Evolutionary conservation across 2,329 filamentous ascomycete genomes (phyloP), one percentile per base, ranked within the genome.

Genomic region (Fusarium temperatum): DNA sequence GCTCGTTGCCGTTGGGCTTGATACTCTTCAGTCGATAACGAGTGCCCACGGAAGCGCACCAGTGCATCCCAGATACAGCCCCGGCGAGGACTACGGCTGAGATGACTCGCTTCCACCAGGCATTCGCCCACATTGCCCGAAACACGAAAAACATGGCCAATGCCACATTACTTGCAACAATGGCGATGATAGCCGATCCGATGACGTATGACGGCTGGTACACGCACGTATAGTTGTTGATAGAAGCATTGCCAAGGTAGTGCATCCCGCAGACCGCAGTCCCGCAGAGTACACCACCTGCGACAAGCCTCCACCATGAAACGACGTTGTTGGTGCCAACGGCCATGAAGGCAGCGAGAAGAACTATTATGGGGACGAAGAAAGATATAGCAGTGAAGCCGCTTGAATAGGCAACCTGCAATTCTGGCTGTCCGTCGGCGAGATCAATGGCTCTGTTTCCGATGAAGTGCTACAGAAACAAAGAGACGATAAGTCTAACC

Each of bases 1-100:
- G 81, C 54, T 83, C 73, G 55, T 85, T 84, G 58, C 69, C 70
- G n/a, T 74, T 61, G 10, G 74, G 69, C 42, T 68, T 73, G 30
- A 87, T 80, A 50, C 85, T 79, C 72, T 87, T 81, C 58, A 94
- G 81, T 48, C 86, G 86, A 80, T 95, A 96, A 14, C 82, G 80
- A 8, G 93, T 96, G 22, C 93, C 93, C 17, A 89, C 87, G 8
- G 92, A 88, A 38, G 92, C 94, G 63, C 92, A 92, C 92, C 94
- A 97, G 82, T 97, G 94, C 94, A 97, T 96, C 2, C 93, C 93
- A 15, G 92, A 95, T 5, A 96, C 93, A 45, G 92, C 93, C 22
- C 89, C 86, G 14, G 93, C 92, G 45, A 97, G 86, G 24, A 95
- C 82, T 51, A 90, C 83, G 15, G 92, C 92, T 69, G 91, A 93